Evolutionary conservation across 768 basidiomycete species (phyloP).

Genomic region (Favolaschia claudopus): DNA sequence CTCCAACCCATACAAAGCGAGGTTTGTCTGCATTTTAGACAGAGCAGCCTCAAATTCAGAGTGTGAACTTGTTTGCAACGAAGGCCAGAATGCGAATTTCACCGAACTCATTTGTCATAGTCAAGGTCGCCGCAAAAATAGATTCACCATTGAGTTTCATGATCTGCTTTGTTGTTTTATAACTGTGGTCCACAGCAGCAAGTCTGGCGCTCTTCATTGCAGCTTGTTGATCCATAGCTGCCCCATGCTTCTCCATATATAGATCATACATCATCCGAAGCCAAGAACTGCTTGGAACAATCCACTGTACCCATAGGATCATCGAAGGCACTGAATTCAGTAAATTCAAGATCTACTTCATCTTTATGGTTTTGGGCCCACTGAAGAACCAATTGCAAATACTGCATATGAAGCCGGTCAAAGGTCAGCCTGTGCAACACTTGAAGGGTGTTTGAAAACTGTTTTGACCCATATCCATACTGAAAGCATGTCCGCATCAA

Average conservation of each 20-base stretch:
- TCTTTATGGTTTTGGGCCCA: not conserved
- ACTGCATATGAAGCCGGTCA: slow-evolving; percentile 1
- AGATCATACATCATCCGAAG: not conserved
- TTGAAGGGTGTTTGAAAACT: slow-evolving; percentile 1
- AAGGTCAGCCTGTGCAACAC: not conserved
- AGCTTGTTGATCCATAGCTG: not conserved
- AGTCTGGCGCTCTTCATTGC: not conserved
- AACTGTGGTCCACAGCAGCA: not conserved
- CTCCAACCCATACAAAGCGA: not conserved
- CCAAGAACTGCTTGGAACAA: not conserved
- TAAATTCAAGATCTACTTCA: not conserved
- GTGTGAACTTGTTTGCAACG: slow-evolving; percentile 14
- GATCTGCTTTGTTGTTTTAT: slow-evolving; percentile 1
- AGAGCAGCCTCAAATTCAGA: not conserved
- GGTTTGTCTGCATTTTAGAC: not conserved
- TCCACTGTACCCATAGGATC: not conserved
- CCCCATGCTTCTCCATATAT: not conserved
- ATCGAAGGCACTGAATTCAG: not conserved
- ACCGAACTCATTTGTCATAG: not conserved
- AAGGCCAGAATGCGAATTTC: slow-evolving; percentile 1
- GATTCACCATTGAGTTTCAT: slow-evolving; percentile 8
- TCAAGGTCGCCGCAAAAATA: not conserved
- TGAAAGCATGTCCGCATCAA: not conserved
- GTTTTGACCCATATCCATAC: not conserved
- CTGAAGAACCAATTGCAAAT: not conserved